A percentile compares a stretch with the other conserved stretches of the same genome.
Evolutionary conservation across 768 basidiomycete genomes (phyloP).

Genomic region (Pleurotus tuber-regium): DNA sequence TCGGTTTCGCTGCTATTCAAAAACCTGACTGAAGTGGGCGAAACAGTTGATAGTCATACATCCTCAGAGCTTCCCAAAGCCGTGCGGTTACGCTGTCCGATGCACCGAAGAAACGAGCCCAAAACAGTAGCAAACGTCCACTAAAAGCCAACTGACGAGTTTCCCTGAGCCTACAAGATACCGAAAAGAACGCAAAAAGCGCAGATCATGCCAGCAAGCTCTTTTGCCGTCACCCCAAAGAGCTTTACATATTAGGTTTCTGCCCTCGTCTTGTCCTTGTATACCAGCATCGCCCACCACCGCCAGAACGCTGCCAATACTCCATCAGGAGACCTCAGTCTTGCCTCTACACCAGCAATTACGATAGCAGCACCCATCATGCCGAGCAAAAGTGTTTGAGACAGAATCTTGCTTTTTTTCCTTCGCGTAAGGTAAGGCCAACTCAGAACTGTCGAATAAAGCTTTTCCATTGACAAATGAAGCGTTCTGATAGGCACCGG

Average conservation of each 20-base stretch:
- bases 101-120: too few relatives aligned
- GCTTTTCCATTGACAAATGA: background rate
- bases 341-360: too few relatives aligned
- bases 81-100: too few relatives aligned
- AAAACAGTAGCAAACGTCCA: background rate
- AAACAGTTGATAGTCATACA: too few relatives aligned
- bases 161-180: too few relatives aligned
- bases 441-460: constrained; percentile 4
- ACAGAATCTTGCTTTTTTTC: too few relatives aligned
- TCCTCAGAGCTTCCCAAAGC: too few relatives aligned
- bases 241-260: background rate
- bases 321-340: too few relatives aligned
- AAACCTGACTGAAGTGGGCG: too few relatives aligned
- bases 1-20: too few relatives aligned
- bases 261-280: background rate
- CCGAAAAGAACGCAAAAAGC: background rate
- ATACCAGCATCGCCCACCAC: background rate
- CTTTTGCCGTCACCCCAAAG: background rate
- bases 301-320: background rate
- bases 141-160: background rate
- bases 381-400: background rate
- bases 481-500: background rate
- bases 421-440: too few relatives aligned
- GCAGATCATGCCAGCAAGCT: background rate
- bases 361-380: too few relatives aligned